Base-by-base conservation (phyloP, 805 yeast species). In the Candida chauliodis region DNA sequence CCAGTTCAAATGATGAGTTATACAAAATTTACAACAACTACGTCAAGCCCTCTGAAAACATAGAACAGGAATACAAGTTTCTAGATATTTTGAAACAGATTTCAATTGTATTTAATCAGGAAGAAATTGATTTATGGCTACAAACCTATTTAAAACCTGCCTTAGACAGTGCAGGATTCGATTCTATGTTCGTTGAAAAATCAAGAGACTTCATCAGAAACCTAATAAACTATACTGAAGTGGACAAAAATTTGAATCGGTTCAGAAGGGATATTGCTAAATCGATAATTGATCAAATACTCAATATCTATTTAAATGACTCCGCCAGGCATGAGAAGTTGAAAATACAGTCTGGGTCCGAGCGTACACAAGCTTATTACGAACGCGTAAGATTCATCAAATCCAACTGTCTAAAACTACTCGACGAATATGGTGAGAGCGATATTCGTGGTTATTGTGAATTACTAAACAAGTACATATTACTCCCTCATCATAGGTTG, bases 131-230 rank as follows among this genome's bases (percentile, higher is more conserved):
- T 16, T 52, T 62, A 27, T 81, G 86, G 85, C 61, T 76, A 34
- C 57, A 61, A 20, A 61, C 71, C 24, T 71, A 76, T 41, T 49
- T 70, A 9, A 59, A 60, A 9, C 74, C 76, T 0, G 79, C 83
- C 0, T 59, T 79, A 3, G 81, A 80, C 47, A 75, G 83, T 24
- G 79, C 82, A 0, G 81, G 84, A 2, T 61, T 58, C 37, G 69
- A 64, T 38, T 47, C 65, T n/a, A 50, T 49, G 6, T 59, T 73
- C 41, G 67, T 68, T 8, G 47, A 46, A 8, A 57, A 58, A 33
- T 38, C 65, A 8, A 43, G 67, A 33, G 48, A 45, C 8, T 56
- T 67, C 18, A 48, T 68, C 4, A 29, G 27, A 14, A 48, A 50
- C 2, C 34, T 61, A 8, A 42, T 45, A 10, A 44, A 51, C 23